Base-by-base conservation (phyloP, 169 alveolate genomes). In the Plasmodium gaboni region DNA sequence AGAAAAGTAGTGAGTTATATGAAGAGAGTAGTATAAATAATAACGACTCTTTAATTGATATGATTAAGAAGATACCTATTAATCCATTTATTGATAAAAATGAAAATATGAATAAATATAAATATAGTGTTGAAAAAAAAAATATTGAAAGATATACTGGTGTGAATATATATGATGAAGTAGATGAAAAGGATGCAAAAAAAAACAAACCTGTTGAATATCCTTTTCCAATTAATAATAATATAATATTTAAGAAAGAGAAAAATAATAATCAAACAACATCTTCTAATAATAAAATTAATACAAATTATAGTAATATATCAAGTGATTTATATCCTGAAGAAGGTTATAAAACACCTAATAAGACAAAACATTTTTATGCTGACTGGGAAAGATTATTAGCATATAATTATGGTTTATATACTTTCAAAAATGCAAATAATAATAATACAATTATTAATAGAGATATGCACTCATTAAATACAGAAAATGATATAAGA, bases 371-470 rank as follows among this genome's bases (percentile, higher is more conserved):
- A 51, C 88, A 83, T 44, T 91, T 69, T 68, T 88, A 87, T 55
- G 63, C 93, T 32, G 88, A 78, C 7, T 93, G 96, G 96, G 93
- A 91, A 71, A 15, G 88, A 19, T 73, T 69, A 51, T 51, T 93
- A 22, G 93, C 94, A 26, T 74, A 93, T 72, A 91, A 83, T 67
- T 89, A 87, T 68, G 96, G 96, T 17, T 72, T 93, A 24, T 93
- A 93, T 64, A 51, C 57, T 7, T 80, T 80, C 12, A 80, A 80
- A 68, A 80, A 68, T 72, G 59, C 65, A n/a, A 72, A 80, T 50
- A 38, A 80, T 68, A 32, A 32, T 32, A 80, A 80, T 48, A 68
- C 61, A 22, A 80, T 80, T 9, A 89, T 92, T 3, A 61, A 53
- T 42, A 70, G 28, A 69, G 89, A 67, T 42, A 61, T 63, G 71